A percentile compares a stretch with the other conserved stretches of the same genome.
phyloP scores from a whole-genome alignment of 495 filamentous ascomycete species.

The Aspergillus avenaceus region DNA sequence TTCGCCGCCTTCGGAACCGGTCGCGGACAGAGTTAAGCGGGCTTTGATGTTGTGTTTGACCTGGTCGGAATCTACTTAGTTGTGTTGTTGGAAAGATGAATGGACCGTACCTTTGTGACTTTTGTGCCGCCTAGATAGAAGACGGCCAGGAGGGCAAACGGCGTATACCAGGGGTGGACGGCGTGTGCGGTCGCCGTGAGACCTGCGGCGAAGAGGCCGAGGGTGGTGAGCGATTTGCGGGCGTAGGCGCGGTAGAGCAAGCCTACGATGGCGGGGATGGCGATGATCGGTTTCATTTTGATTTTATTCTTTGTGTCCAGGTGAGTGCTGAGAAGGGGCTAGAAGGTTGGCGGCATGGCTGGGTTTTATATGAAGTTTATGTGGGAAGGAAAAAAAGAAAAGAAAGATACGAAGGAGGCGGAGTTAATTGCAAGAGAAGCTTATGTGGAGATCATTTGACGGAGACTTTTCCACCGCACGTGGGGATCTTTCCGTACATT shows the following conservation, averaged over 20 bases:
- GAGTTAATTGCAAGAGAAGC: no score
- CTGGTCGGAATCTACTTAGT: no score
- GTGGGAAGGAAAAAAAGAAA: background rate
- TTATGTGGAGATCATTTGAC: background rate
- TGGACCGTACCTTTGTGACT: slow-evolving; percentile 65
- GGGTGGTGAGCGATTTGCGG: slow-evolving; percentile 68
- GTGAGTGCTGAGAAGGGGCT: background rate
- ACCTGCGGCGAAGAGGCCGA: slow-evolving; percentile 60
- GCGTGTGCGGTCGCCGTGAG: slow-evolving; percentile 77
- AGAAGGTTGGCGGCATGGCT: background rate
- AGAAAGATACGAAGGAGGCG: background rate
- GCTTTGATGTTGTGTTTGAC: slow-evolving; percentile 86
- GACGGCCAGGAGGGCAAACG: slow-evolving; percentile 72
- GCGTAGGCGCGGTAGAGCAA: slow-evolving; percentile 66
- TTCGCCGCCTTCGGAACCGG: slow-evolving; percentile 69
- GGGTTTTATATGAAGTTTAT: no score
- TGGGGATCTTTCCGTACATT: no score
- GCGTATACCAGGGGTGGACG: slow-evolving; percentile 85
- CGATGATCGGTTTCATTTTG: slow-evolving; percentile 65
- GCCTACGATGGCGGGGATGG: slow-evolving; percentile 56
- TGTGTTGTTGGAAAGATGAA: no score
- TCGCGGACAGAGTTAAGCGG: slow-evolving; percentile 68
- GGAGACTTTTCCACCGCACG: background rate
- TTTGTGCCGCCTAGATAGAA: slow-evolving; percentile 85
- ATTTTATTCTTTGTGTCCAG: background rate